These are phyloP conservation scores for Artemisia argyi DNA, from an alignment of 129 eudicot genomes.

Conservation along the genomic window DNA sequence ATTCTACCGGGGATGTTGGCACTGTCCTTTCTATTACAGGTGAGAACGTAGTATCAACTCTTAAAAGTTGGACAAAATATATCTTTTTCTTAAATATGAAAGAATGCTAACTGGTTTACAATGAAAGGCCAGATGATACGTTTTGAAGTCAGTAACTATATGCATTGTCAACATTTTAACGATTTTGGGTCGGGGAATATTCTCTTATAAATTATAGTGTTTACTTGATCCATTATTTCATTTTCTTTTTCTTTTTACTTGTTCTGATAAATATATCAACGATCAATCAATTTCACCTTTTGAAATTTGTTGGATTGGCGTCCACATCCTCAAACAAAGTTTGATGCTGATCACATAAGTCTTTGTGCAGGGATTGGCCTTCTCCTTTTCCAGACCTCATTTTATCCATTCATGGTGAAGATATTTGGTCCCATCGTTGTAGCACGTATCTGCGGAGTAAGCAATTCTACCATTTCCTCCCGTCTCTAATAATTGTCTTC, in stretches of 20 bases:
- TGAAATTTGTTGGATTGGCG: neutral
- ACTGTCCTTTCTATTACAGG: conserved; percentile 70
- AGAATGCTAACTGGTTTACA: too few relatives aligned
- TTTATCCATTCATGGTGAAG: conserved; percentile 63
- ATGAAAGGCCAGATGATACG: too few relatives aligned
- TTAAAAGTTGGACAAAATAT: neutral
- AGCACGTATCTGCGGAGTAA: conserved; percentile 80
- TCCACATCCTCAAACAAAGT: neutral
- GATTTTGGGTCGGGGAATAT: neutral
- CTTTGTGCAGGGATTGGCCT: conserved; percentile 65
- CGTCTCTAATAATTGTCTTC: neutral
- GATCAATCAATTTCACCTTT: neutral
- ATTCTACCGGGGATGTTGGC: conserved; percentile 77
- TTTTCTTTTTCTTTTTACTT: neutral
- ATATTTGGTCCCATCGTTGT: conserved; percentile 53
- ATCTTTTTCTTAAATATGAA: too few relatives aligned
- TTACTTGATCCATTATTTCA: too few relatives aligned
- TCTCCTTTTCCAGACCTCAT: conserved; percentile 57
- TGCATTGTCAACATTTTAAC: too few relatives aligned
- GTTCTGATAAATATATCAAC: neutral
- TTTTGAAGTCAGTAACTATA: too few relatives aligned
- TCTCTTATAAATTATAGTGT: too few relatives aligned
- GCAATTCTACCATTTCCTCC: conserved; percentile 26
- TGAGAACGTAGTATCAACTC: conserved; percentile 19
- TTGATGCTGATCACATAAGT: neutral